Evolutionary conservation across 495 filamentous ascomycete species (phyloP), one percentile per base, ranked within the genome.

Genomic region (Patellaria atrata): DNA sequence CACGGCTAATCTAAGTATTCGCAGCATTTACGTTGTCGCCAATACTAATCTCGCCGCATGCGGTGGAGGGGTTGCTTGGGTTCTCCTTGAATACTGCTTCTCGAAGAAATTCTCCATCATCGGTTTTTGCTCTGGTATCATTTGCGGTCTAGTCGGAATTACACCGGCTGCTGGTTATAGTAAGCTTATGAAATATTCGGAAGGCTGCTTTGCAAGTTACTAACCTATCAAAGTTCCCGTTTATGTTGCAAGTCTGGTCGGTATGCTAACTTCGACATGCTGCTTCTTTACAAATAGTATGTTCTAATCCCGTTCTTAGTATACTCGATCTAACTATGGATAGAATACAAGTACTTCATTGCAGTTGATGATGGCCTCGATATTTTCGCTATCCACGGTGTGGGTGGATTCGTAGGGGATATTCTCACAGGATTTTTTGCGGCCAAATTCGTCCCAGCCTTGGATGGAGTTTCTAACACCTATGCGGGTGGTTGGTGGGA

Each of bases 41-140:
- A 52, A 52, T 38, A 48, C 45, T 3, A 52, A 52, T 23, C 37
- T 49, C 7, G 44, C 48, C 8, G 48, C 48, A 3, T 49, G 39
- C 20, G 41, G 40, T 19, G 48, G 44, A 0, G 45, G 39, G 15
- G 45, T 52, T 14, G 37, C 40, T n/a, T 52, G 45, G 48, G 41
- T 45, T 3, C 40, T 52, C 11, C 27, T 49, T 22, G 45, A 48
- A 13, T 52, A 47, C 40, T 4, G 16, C 3, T 36, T 33, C 25
- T 11, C n/a, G 9, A 7, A 21, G 5, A 48, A 49, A 30, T 52
- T 47, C 40, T 34, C 27, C 35, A 48, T 48, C 39, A 34, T 48
- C 18, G 45, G 45, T 8, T 48, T 43, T 30, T 48, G 45, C 41
- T 40, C 35, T 13, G 45, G 45, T 17, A 44, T 43, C 25, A 48